Percentiles rank a stretch among this genome's conserved stretches.
These are phyloP conservation scores for Penicillium sp. DNA, from an alignment of 2,329 filamentous ascomycete species.

Conservation along the genomic window DNA sequence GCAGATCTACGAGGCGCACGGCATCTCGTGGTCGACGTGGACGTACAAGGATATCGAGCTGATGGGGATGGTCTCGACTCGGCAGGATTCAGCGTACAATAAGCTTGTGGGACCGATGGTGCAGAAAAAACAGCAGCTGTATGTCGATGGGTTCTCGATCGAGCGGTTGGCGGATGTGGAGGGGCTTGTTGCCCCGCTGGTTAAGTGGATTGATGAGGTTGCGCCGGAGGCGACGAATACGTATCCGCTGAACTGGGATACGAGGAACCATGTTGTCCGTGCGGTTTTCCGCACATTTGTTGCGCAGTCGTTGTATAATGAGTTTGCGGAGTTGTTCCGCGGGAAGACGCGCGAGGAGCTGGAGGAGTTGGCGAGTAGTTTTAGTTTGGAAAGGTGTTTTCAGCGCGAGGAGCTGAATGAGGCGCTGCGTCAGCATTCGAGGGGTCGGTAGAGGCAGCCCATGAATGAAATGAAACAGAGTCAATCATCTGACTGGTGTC, in stretches of 20 bases:
- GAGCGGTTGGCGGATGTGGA: background rate
- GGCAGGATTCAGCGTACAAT: conserved; percentile 52
- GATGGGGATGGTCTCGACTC: conserved; percentile 57
- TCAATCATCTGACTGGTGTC: too few species aligned
- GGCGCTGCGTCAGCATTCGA: background rate
- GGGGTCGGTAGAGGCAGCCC: too few species aligned
- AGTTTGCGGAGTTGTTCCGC: conserved; percentile 60
- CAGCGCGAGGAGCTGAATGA: background rate
- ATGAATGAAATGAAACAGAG: too few species aligned
- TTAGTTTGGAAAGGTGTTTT: conserved; percentile 47
- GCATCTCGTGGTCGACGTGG: conserved; percentile 62
- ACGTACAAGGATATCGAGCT: conserved; percentile 60
- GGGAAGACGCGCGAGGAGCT: conserved; percentile 55
- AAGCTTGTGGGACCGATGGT: conserved; percentile 32
- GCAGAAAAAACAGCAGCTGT: background rate
- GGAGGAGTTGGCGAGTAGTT: conserved; percentile 55
- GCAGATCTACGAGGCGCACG: conserved; percentile 53
- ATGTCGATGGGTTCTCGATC: background rate
- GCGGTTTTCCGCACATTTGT: conserved; percentile 52
- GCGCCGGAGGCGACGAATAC: background rate
- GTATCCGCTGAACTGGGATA: conserved; percentile 7
- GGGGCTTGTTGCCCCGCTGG: background rate
- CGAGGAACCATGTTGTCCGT: conserved; percentile 44
- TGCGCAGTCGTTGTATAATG: conserved; percentile 54
- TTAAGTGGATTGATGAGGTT: background rate